A percentile compares a stretch with the other conserved stretches of the same genome.
Evolutionary conservation across 345 rosid species (phyloP).

Genomic region (Eutrema japonicum): DNA sequence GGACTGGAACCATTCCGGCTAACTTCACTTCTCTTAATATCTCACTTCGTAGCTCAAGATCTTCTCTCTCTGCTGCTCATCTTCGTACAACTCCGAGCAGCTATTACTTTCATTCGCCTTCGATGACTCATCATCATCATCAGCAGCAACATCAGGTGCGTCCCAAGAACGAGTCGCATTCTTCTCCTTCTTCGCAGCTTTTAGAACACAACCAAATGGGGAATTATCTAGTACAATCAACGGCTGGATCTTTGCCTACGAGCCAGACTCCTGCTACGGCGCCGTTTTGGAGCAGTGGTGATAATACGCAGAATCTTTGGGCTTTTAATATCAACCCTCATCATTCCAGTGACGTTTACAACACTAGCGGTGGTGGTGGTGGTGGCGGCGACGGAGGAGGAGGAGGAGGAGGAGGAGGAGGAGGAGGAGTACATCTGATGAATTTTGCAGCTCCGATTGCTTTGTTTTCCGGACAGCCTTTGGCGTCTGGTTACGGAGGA

Average conservation of each 20-base stretch:
- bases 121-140: constrained; percentile 23
- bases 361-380: constrained; percentile 50
- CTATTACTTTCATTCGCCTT: constrained; percentile 46
- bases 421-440: constrained; percentile 72
- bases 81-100: constrained; percentile 53
- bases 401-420: constrained; percentile 10
- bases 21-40: constrained; percentile 88
- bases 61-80: constrained; percentile 76
- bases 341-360: constrained; percentile 34
- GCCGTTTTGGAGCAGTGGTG: constrained; percentile 67
- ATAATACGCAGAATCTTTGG: constrained; percentile 42
- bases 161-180: constrained; percentile 44
- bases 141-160: constrained; percentile 38
- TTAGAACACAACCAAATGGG: constrained; percentile 53
- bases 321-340: constrained; percentile 41
- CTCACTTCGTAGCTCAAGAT: constrained; percentile 80
- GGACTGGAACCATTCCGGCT: constrained; percentile 92
- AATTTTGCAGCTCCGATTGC: constrained; percentile 76
- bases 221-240: constrained; percentile 57
- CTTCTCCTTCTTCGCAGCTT: constrained; percentile 35
- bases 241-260: constrained; percentile 58
- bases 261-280: constrained; percentile 58
- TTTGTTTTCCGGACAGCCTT: constrained; percentile 66
- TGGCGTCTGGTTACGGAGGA: constrained; percentile 44
- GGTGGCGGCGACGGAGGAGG: background rate